Conservation (phyloP, 305 asterid genomes). For the Nicotiana rustica region DNA sequence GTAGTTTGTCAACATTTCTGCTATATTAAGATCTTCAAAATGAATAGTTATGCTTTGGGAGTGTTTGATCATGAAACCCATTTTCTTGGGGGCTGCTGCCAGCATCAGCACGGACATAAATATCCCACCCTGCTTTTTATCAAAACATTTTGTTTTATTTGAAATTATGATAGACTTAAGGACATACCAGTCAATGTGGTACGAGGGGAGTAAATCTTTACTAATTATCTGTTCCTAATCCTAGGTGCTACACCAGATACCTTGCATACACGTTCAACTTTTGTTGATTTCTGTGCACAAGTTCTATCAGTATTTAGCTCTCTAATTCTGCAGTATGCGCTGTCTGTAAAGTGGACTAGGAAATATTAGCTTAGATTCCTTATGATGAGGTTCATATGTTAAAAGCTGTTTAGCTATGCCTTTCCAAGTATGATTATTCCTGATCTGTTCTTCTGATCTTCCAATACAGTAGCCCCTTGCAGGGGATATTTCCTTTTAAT, state of each 20-base stretch:
- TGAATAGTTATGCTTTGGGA: conserved; percentile 27
- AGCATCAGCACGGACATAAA: conserved; percentile 5
- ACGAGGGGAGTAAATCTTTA: conserved; percentile 25
- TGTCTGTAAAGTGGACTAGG: background rate
- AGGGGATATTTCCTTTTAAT: conserved; percentile 8
- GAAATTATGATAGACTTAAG: background rate
- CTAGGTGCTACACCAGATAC: conserved; percentile 1
- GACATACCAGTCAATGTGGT: background rate
- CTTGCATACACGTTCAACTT: background rate
- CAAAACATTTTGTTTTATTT: background rate
- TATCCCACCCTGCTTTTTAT: background rate
- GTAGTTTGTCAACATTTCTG: conserved; percentile 50
- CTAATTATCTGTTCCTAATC: conserved; percentile 13
- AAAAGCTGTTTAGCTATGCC: background rate
- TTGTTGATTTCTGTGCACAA: conserved; percentile 6
- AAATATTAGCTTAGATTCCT: background rate
- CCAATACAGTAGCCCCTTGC: background rate
- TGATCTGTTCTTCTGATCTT: background rate
- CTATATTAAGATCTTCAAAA: conserved; percentile 29
- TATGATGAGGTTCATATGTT: conserved; percentile 3
- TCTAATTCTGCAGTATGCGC: background rate
- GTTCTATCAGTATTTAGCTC: conserved; percentile 15
- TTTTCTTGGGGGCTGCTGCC: background rate
- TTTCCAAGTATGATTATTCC: conserved; percentile 3
- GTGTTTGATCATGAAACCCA: conserved; percentile 15